phyloP scores from a whole-genome alignment of 2,329 filamentous ascomycete genomes.

The Scedosporium dehoogii region DNA sequence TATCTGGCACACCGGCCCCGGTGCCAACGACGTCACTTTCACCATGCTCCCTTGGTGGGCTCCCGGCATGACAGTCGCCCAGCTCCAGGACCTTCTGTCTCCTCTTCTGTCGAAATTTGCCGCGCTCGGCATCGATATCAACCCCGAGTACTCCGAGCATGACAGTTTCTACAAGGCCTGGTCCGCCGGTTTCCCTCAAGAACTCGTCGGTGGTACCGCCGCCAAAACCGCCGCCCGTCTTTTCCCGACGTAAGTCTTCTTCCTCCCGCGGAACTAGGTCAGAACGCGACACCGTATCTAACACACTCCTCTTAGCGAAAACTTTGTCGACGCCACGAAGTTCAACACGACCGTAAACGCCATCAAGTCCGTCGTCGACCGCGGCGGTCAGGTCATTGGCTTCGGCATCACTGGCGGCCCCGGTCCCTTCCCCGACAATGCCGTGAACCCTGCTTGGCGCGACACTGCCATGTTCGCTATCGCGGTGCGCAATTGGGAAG shows the following conservation, averaged over 20 bases:
- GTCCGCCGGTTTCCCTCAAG: conserved; percentile 12
- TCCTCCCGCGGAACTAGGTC: not conserved
- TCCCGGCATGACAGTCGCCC: conserved; percentile 30
- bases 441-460: conserved; percentile 13
- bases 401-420: not conserved
- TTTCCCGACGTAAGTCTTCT: not conserved
- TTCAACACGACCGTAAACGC: conserved; percentile 2
- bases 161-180: conserved; percentile 38
- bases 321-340: not conserved
- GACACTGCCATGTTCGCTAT: conserved; percentile 9
- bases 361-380: not conserved
- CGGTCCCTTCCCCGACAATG: conserved; percentile 11
- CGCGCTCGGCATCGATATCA: conserved; percentile 20
- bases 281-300: not conserved
- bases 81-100: conserved; percentile 32
- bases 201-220: not conserved
- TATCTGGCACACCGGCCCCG: conserved; percentile 12
- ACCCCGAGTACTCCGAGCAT: conserved; percentile 28
- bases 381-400: not conserved
- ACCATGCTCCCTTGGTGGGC: conserved; percentile 34
- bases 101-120: conserved; percentile 32
- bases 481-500: conserved; percentile 8
- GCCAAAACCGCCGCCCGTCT: conserved; percentile 1
- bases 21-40: conserved; percentile 36
- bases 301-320: not conserved